Evolutionary conservation across 2,329 filamentous ascomycete genomes (phyloP), one percentile per base, ranked within the genome.

Genomic region (Colletotrichum sp.): DNA sequence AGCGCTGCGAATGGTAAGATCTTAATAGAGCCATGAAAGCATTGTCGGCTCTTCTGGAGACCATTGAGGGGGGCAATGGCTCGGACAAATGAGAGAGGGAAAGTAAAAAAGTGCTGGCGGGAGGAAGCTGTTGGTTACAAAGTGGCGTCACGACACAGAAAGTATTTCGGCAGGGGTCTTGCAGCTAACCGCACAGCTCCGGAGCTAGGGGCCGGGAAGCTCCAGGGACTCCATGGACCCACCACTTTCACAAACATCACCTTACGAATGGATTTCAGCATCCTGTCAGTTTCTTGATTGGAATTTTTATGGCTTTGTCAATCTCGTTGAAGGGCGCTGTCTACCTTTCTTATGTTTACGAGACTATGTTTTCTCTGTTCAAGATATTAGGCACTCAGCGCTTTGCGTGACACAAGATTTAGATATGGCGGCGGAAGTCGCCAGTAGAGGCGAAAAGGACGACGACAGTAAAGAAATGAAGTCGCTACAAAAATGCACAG

Each of bases 1-100:
- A 76, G 52, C 63, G 60, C 66, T 65, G 66, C 9, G 74, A 76
- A 52, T 76, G 72, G 34, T 75, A 75, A 30, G 71, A 59, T 25
- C 55, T 76, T 34, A 76, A n/a, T 30, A 76, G 27, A 75, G 74
- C 71, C 67, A 76, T 71, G 34, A 67, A 76, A 39, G 57, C 67
- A 75, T 76, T 32, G 36, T 68, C 66, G 52, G 27, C 44, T 63
- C 66, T 66, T 44, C 25, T 39, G 11, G 15, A 28, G 12, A 68
- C 66, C 74, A 75, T 76, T 30, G 52, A 30, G 30, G 27, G 15
- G n/a, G 39, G 15, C 25, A 76, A 67, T 64, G 74, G 48, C 39
- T 27, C 9, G 22, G 25, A 32, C n/a, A 28, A 59, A 19, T 22
- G 44, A 52, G 22, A 30, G 27, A 22, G 32, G n/a, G 34, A 28